Percentiles rank a stretch among this genome's conserved stretches.
These are phyloP conservation scores for Acacia melanoxylon DNA, from an alignment of 306 rosid genomes.

Conservation along the genomic window DNA sequence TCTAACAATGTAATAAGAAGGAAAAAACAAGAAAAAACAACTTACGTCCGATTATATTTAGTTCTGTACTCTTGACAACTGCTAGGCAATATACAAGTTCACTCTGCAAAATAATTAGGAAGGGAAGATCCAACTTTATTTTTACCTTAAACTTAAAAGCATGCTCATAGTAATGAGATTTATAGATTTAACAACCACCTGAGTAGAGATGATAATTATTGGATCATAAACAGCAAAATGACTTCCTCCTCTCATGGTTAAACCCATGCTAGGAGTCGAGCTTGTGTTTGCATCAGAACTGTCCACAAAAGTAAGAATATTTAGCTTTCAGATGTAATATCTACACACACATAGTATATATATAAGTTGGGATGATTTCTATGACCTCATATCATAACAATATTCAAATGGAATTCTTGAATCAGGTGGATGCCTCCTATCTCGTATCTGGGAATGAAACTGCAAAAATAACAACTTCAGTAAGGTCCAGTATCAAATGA, in stretches of 20 bases:
- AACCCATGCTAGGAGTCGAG: conserved; percentile 68
- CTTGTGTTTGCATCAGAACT: conserved; percentile 75
- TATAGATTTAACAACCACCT: conserved; percentile 42
- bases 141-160: conserved; percentile 22
- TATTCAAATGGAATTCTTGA: conserved; percentile 86
- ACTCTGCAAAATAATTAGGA: conserved; percentile 50
- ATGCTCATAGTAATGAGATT: conserved; percentile 2
- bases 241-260: conserved; percentile 85
- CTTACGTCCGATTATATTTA: conserved; percentile 92
- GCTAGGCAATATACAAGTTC: conserved; percentile 87
- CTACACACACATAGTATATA: background rate
- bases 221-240: conserved; percentile 76
- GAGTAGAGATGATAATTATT: conserved; percentile 69
- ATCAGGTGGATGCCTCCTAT: conserved; percentile 60
- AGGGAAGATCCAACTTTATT: conserved; percentile 33
- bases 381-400: conserved; percentile 90
- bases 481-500: conserved; percentile 24
- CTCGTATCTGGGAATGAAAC: conserved; percentile 79
- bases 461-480: conserved; percentile 39
- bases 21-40: conserved; percentile 16
- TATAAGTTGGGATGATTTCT: background rate
- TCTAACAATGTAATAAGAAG: background rate
- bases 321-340: conserved; percentile 24
- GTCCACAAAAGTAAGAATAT: conserved; percentile 38
- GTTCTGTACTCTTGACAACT: conserved; percentile 72